Evolutionary conservation across 495 filamentous ascomycete genomes (phyloP).

Genomic region (Penicillium desertorum): DNA sequence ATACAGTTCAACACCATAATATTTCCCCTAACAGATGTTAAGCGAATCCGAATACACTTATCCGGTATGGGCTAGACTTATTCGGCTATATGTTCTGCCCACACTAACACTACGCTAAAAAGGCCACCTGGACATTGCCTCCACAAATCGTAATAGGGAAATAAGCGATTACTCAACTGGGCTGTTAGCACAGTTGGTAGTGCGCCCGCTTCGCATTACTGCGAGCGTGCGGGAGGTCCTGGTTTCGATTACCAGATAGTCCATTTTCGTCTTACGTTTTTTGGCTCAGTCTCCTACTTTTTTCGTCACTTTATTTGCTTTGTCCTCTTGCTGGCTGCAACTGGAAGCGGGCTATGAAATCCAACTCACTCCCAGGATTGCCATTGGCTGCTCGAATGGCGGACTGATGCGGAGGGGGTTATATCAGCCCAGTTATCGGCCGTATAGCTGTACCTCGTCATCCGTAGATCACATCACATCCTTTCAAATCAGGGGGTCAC

Average conservation of each 20-base stretch:
- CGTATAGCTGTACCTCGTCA: conserved; percentile 1
- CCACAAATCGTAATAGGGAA: background rate
- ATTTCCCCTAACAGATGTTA: background rate
- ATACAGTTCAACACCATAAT: background rate
- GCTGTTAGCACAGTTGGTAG: conserved; percentile 29
- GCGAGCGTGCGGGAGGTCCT: conserved; percentile 20
- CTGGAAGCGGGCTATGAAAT: background rate
- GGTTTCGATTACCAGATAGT: conserved; percentile 31
- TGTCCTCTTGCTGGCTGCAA: background rate
- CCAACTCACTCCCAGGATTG: background rate
- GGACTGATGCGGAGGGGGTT: background rate
- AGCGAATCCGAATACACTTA: conserved; percentile 9
- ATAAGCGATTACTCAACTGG: conserved; percentile 14
- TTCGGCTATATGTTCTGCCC: conserved; percentile 17
- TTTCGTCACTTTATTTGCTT: background rate
- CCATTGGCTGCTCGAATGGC: background rate
- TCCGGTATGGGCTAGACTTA: background rate
- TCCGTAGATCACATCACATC: conserved; percentile 2
- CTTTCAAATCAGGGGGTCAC: background rate
- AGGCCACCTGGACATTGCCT: background rate
- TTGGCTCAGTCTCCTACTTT: background rate
- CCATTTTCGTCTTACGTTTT: conserved; percentile 13
- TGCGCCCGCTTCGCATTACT: conserved; percentile 24
- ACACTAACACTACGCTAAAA: background rate
- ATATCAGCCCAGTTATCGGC: background rate